Conservation (phyloP, 2,329 filamentous ascomycete species). For the Exophiala phaeomuriformis region DNA sequence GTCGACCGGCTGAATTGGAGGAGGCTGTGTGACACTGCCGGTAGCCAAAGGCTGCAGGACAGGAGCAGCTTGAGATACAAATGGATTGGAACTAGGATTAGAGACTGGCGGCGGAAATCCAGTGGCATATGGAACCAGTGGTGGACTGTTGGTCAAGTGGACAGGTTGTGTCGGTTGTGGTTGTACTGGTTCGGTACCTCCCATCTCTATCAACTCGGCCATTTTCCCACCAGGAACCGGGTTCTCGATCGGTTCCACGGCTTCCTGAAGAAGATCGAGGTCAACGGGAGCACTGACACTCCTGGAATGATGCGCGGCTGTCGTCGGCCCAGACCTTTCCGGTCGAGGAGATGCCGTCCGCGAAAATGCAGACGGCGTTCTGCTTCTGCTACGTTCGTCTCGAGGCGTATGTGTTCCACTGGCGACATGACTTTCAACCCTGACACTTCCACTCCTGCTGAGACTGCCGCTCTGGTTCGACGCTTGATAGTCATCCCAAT, state of each 20-base stretch:
- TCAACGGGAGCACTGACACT: constrained; percentile 11
- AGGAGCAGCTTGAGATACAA: background rate
- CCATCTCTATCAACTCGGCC: constrained; percentile 24
- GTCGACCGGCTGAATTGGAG: no score
- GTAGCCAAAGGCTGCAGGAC: background rate
- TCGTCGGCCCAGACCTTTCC: constrained; percentile 1
- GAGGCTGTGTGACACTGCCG: no score
- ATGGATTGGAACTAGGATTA: background rate
- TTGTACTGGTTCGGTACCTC: constrained; percentile 7
- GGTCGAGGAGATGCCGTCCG: constrained; percentile 8
- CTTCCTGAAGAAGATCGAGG: constrained; percentile 3
- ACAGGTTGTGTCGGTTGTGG: constrained; percentile 3
- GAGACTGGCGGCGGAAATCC: background rate
- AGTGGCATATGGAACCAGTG: background rate
- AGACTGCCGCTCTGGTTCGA: constrained; percentile 8
- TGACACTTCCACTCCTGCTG: constrained; percentile 17
- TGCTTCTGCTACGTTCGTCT: constrained; percentile 6
- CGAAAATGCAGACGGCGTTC: constrained; percentile 6
- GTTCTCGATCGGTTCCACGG: constrained; percentile 10
- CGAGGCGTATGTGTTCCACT: constrained; percentile 3
- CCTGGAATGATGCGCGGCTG: constrained; percentile 8
- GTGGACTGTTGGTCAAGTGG: background rate
- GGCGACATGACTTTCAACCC: background rate
- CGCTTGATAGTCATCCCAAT: constrained; percentile 22
- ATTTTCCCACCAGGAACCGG: constrained; percentile 20